Percentiles rank a stretch among this genome's conserved stretches.
These are phyloP conservation scores for Chalaropsis ovoidea DNA, from an alignment of 2,329 filamentous ascomycete genomes.

Conservation along the genomic window DNA sequence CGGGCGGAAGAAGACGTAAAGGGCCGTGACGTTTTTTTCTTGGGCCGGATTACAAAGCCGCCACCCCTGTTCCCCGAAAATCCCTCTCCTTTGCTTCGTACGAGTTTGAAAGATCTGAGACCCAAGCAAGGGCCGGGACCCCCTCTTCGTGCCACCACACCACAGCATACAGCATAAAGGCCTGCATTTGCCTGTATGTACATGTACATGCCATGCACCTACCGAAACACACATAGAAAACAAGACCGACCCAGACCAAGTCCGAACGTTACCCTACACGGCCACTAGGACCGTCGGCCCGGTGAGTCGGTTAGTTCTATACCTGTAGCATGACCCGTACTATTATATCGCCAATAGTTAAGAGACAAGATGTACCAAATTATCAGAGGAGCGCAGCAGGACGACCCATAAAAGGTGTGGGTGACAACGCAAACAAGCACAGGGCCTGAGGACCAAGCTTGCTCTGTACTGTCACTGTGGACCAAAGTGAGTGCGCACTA, in stretches of 20 bases:
- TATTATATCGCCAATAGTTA: background rate
- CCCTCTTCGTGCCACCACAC: constrained; percentile 11
- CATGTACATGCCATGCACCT: background rate
- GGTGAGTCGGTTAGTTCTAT: constrained; percentile 9
- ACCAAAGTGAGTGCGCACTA: background rate
- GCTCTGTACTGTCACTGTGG: background rate
- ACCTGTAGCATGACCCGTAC: background rate
- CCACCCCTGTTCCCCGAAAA: background rate
- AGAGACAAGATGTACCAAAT: background rate
- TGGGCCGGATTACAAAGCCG: background rate
- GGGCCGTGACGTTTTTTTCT: constrained; percentile 5
- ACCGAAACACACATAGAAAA: background rate
- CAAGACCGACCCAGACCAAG: background rate
- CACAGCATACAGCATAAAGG: constrained; percentile 6
- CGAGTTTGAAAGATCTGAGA: constrained; percentile 1
- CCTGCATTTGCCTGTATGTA: background rate
- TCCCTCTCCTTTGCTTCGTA: constrained; percentile 9
- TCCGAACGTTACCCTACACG: background rate
- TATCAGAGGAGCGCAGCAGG: background rate
- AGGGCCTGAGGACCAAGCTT: constrained; percentile 4
- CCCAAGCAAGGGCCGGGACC: background rate
- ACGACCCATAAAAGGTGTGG: constrained; percentile 1
- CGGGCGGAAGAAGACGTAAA: background rate
- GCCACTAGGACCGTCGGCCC: background rate
- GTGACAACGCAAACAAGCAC: constrained; percentile 4